Percentiles rank a stretch among this genome's conserved stretches.
Evolutionary conservation across 352 stramenopile species (phyloP).

Genomic region (Thalassiosira allenii): DNA sequence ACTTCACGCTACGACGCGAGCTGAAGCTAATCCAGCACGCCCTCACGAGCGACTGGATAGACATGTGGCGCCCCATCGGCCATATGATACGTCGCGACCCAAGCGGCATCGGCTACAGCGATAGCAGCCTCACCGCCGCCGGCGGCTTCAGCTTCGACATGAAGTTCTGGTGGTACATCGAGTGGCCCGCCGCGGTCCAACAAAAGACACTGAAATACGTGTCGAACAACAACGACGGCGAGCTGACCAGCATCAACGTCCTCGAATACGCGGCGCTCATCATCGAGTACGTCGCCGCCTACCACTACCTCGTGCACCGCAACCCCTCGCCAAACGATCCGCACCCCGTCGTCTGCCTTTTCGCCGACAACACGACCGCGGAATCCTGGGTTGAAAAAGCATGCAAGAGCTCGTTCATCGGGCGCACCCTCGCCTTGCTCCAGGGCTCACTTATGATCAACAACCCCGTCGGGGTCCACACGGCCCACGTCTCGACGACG

Average conservation of each 20-base stretch:
- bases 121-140: constrained; percentile 18
- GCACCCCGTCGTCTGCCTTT: constrained; percentile 18
- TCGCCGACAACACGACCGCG: constrained; percentile 38
- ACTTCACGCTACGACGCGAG: constrained; percentile 30
- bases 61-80: background rate
- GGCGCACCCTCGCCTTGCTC: constrained; percentile 20
- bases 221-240: background rate
- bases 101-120: background rate
- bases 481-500: constrained; percentile 24
- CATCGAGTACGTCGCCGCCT: constrained; percentile 43
- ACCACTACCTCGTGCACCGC: background rate
- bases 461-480: constrained; percentile 39
- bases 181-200: constrained; percentile 16
- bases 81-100: constrained; percentile 13
- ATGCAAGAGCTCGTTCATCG: constrained; percentile 32
- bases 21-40: constrained; percentile 2
- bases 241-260: constrained; percentile 38
- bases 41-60: background rate
- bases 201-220: background rate
- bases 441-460: constrained; percentile 55
- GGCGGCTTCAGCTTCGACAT: constrained; percentile 16
- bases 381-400: constrained; percentile 41
- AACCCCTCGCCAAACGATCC: background rate
- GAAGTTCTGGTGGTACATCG: constrained; percentile 33
- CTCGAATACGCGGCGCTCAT: constrained; percentile 36